Base-by-base conservation (phyloP, 2,329 filamentous ascomycete species). In the Blastomyces parvus region DNA sequence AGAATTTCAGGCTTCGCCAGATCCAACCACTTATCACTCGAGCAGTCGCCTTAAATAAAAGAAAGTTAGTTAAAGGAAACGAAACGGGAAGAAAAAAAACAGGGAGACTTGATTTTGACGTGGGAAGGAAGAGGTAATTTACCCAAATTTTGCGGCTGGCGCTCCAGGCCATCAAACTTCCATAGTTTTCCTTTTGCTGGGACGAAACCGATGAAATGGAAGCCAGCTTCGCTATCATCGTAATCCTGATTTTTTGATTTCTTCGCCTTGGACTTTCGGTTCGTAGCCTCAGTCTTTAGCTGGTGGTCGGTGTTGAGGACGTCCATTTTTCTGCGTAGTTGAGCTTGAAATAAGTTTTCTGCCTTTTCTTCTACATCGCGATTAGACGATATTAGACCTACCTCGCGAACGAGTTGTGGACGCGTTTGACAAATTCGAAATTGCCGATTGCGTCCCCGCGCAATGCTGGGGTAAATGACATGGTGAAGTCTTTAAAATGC, bases 151-250 rank as follows among this genome's bases (percentile, higher is more conserved):
- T 85, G 82, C 2, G 91, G 93, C 66, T 86, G 84, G 52, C 79
- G 79, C 72, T 92, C 86, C 27, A 97, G 79, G 4, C 93, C 93
- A 74, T 97, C 93, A 5, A 97, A 84, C 73, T 92, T 90, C 91
- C 91, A 97, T 17, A 96, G 83, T 63, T 84, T 80, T 2, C 84
- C 86, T n/a, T 83, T 81, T 17, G 86, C 83, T 1, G 90, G 90
- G 38, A 97, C 86, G 71, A 93, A 96, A 7, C 91, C 92, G 66
- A 96, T 88, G 74, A 94, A 97, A 72, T 97, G 93, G 71, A 88
- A 94, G 0, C 84, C 86, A 14, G 83, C 82, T n/a, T 89, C 84
- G 0, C 81, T 76, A 7, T 82, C 78, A 4, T 76, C 73, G n/a
- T 76, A 74, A 14, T 76, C 77, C 58, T 79, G 79, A 42, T 75